These are phyloP conservation scores for Liquidambar formosana DNA, from an alignment of 164 flowering plant genomes.

Conservation along the genomic window DNA sequence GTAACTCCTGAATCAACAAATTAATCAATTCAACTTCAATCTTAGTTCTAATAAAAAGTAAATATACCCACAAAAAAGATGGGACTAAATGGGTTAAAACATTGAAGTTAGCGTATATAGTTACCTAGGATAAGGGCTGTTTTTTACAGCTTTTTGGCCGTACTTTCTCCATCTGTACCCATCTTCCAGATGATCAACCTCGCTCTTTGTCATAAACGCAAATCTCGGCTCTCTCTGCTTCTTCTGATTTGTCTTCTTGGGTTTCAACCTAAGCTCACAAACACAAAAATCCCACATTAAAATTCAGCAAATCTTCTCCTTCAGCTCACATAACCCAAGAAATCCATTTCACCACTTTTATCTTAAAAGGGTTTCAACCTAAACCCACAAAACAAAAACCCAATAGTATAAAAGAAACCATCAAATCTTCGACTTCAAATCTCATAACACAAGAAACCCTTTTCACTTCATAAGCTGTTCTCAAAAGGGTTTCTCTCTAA, in stretches of 20 bases:
- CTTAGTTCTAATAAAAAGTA: no score
- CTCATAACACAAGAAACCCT: slow-evolving; percentile 1
- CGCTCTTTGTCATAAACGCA: slow-evolving; percentile 77
- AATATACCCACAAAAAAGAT: no score
- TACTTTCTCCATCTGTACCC: slow-evolving; percentile 80
- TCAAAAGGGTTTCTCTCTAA: background rate
- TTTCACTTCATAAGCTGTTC: background rate
- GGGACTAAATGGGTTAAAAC: background rate
- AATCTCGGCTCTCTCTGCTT: slow-evolving; percentile 57
- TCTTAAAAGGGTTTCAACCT: background rate
- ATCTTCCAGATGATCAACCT: slow-evolving; percentile 76
- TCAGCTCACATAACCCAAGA: background rate
- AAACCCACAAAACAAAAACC: background rate
- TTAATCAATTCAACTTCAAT: no score
- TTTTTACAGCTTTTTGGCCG: slow-evolving; percentile 78
- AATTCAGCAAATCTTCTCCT: background rate
- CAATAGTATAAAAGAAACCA: background rate
- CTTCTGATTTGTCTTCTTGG: slow-evolving; percentile 51
- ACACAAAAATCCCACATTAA: background rate
- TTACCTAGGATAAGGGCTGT: slow-evolving; percentile 75
- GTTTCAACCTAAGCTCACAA: slow-evolving; percentile 37
- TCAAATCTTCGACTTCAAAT: background rate
- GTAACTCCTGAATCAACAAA: slow-evolving; percentile 47
- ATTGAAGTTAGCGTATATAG: slow-evolving; percentile 8
- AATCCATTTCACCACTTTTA: background rate